Percentiles rank a stretch among this genome's conserved stretches.
These are phyloP conservation scores for Cladosporium sp. DNA, from an alignment of 2,329 filamentous ascomycete genomes.

Conservation along the genomic window DNA sequence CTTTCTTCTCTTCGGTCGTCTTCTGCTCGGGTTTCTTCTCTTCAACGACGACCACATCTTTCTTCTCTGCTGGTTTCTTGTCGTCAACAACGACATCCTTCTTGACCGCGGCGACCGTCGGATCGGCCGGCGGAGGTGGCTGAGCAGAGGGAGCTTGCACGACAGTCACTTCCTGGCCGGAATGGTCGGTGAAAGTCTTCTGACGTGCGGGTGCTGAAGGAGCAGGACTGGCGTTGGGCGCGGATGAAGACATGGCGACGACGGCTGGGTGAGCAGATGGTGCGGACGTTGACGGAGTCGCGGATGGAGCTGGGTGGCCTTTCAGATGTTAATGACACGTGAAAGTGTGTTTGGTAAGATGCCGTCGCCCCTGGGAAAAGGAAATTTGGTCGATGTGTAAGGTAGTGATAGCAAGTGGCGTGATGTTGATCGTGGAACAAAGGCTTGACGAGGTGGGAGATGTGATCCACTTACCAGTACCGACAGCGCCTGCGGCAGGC, in stretches of 20 bases:
- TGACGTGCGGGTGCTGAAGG: background rate
- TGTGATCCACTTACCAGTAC: background rate
- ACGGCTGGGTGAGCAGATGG: background rate
- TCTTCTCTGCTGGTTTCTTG: background rate
- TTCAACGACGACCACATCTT: background rate
- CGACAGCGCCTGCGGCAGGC: background rate
- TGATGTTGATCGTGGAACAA: background rate
- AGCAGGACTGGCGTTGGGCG: background rate
- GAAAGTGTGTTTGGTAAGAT: background rate
- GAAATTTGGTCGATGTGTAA: background rate
- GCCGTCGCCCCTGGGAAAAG: background rate
- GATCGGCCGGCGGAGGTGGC: background rate
- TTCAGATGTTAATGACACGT: background rate
- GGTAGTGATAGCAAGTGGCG: background rate
- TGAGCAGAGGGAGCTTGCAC: background rate
- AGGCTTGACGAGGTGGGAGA: background rate
- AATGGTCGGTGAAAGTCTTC: constrained; percentile 5
- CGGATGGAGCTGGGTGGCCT: background rate
- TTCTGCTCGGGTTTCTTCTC: constrained; percentile 7
- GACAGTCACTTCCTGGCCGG: background rate
- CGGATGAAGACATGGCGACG: constrained; percentile 5
- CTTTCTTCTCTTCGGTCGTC: background rate
- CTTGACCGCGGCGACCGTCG: background rate
- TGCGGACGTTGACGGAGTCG: background rate
- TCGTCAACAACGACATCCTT: background rate